Base-by-base conservation (phyloP, 2,329 filamentous ascomycete genomes). In the Cordyceps farinosa region DNA sequence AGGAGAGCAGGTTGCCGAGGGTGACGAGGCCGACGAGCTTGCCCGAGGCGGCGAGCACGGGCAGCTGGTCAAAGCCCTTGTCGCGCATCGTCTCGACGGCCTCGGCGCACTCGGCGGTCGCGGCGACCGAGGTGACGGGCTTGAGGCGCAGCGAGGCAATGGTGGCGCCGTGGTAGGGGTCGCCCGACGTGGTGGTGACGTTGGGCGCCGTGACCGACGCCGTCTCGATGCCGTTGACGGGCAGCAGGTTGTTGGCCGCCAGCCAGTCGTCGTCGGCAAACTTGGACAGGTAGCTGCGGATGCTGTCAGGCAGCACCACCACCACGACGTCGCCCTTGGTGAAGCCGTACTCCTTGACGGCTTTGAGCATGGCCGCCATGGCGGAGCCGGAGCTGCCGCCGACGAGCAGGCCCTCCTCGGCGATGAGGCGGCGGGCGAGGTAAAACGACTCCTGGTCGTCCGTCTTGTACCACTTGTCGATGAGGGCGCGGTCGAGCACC, bases 181-280 rank as follows among this genome's bases (percentile, higher is more conserved):
- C 90, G 60, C 80, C 77, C 9, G 79, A 67, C 71, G 76, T 73
- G 66, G 71, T 79, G 56, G 75, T 71, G 54, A 71, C 70, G 17
- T 75, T 70, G 52, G 77, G 73, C 67, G 73, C 69, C 66, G 75
- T 67, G 70, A 71, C 64, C 74, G 75, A 56, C 73, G 81, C 65
- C 79, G 84, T 59, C 80, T 86, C 67, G 78, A 83, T 45, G 17
- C 77, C 79, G 66, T 78, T 76, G 67, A 78, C 74, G n/a, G 91
- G 86, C 32, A 98, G 84, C 30, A 99, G 90, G 74, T 94, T 90
- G 78, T 99, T 99, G 67, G 95, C 95, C 13, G 92, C 93, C 62
- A 99, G 88, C 96, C 95, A 99, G 80, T 98, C 95, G 74, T 99
- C 96, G 74, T 99, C 95, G 68, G 92, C 92, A 74, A 99, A 99